phyloP scores from a whole-genome alignment of 73 alveolate genomes.

The Paramecium sonneborni region DNA sequence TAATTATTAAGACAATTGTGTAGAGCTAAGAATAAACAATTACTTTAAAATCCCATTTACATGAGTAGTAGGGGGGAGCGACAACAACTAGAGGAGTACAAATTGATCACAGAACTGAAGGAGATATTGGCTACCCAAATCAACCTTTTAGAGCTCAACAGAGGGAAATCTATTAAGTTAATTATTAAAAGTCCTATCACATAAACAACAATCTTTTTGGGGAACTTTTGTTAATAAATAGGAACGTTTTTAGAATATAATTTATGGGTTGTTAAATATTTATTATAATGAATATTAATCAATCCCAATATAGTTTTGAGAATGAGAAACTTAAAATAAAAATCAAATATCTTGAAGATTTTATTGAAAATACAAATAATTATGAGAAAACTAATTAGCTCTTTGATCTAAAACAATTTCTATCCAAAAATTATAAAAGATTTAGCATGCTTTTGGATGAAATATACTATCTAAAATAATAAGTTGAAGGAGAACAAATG shows the following conservation, averaged over 20 bases:
- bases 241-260: not conserved
- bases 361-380: not conserved
- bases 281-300: constrained; percentile 1
- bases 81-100: constrained; percentile 17
- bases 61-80: not conserved
- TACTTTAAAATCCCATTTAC: not conserved
- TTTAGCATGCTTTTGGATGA: constrained; percentile 49
- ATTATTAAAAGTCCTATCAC: constrained; percentile 48
- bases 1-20: constrained; percentile 7
- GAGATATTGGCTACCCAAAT: not conserved
- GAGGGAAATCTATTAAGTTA: constrained; percentile 32
- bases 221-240: not conserved
- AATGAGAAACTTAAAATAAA: constrained; percentile 42
- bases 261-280: constrained; percentile 4
- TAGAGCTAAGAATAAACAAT: constrained; percentile 23
- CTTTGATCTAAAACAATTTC: constrained; percentile 28
- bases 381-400: constrained; percentile 18
- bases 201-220: constrained; percentile 32
- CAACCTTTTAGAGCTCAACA: constrained; percentile 12
- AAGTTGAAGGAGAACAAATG: not conserved
- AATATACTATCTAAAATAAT: constrained; percentile 10
- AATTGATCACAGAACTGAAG: not conserved
- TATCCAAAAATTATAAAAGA: constrained; percentile 45
- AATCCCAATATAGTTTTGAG: constrained; percentile 2
- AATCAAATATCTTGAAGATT: constrained; percentile 28